A percentile compares a stretch with the other conserved stretches of the same genome.
phyloP scores from a whole-genome alignment of 345 rosid genomes.

The Gynandropsis gynandra region DNA sequence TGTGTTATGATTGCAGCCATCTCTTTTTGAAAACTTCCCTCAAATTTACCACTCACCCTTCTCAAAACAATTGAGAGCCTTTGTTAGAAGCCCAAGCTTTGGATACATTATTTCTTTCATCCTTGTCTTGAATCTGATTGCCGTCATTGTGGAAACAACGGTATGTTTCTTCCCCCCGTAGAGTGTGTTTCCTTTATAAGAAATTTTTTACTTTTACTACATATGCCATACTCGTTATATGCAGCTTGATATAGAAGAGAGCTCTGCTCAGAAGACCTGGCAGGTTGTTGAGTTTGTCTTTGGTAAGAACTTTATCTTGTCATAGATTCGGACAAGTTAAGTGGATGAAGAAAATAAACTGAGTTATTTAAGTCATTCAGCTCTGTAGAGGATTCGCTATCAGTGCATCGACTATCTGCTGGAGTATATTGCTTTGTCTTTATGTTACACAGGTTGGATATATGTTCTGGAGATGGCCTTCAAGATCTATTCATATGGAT shows the following conservation, averaged over 20 bases:
- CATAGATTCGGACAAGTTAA: not conserved
- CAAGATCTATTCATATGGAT: conserved; percentile 79
- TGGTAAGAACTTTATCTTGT: conserved; percentile 46
- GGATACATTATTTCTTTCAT: conserved; percentile 64
- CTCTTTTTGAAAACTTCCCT: conserved; percentile 58
- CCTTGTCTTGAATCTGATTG: conserved; percentile 69
- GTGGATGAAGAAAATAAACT: not conserved
- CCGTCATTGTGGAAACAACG: conserved; percentile 90
- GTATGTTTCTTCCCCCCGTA: conserved; percentile 36
- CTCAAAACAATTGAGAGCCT: conserved; percentile 65
- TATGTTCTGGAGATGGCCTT: conserved; percentile 94
- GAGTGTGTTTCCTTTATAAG: conserved; percentile 1
- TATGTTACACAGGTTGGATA: conserved; percentile 71
- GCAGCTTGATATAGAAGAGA: conserved; percentile 93
- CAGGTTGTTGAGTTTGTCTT: conserved; percentile 79
- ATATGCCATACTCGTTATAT: conserved; percentile 12
- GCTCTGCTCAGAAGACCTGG: conserved; percentile 80
- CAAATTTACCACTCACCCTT: conserved; percentile 53
- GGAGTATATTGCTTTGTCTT: conserved; percentile 19
- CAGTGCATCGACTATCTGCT: not conserved
- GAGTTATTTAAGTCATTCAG: not conserved
- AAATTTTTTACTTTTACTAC: not conserved
- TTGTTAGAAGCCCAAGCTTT: conserved; percentile 61
- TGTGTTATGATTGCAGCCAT: conserved; percentile 48
- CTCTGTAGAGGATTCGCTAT: too few relatives aligned